Evolutionary conservation across 768 basidiomycete genomes (phyloP), one percentile per base, ranked within the genome.

Genomic region (Rhodotorula kratochvilovae): DNA sequence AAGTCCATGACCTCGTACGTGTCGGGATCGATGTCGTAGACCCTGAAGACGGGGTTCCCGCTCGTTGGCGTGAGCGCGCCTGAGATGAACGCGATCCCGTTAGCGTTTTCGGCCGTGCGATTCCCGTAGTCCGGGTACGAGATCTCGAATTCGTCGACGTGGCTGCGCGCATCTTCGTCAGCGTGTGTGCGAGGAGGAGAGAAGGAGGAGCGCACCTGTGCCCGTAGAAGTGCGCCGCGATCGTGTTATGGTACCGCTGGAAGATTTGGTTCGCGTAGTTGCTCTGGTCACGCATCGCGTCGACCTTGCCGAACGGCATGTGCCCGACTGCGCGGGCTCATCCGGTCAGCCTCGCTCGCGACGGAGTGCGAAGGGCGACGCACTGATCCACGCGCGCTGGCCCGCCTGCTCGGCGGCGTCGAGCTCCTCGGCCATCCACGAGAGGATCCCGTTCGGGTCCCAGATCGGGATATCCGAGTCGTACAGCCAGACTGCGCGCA

Each of bases 21-120:
- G 68, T 86, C 86, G 5, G 86, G 86, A 75, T 88, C 87, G 36
- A 88, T 81, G 62, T 87, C 87, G 76, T 87, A 87, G 0, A 87
- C 79, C 62, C 85, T 84, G 85, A 87, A 21, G 83, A 84, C 5
- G 84, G 86, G 73, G 86, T 86, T 45, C 17, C 74, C 73, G 31
- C 86, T 82, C 68, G 84, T 82, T 5, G 87, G 87, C 2, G 87
- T 87, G 48, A 88, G 71, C 2, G 87, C 84, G 27, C 86, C 86
- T 1, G 83, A 84, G 50, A 87, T 83, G 75, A 80, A 84, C 3
- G 82, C 83, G 29, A 86, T 79, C 62, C 82, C 68, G 83, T 51
- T 83, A 79, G 11, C 86, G 84, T 53, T 82, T 85, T 42, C 80
- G 80, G 83, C 84, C 12, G 65, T 83, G 56, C 81, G 84, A 42